Evolutionary conservation across 495 filamentous ascomycete genomes (phyloP).

Genomic region (Penicillium lividum): DNA sequence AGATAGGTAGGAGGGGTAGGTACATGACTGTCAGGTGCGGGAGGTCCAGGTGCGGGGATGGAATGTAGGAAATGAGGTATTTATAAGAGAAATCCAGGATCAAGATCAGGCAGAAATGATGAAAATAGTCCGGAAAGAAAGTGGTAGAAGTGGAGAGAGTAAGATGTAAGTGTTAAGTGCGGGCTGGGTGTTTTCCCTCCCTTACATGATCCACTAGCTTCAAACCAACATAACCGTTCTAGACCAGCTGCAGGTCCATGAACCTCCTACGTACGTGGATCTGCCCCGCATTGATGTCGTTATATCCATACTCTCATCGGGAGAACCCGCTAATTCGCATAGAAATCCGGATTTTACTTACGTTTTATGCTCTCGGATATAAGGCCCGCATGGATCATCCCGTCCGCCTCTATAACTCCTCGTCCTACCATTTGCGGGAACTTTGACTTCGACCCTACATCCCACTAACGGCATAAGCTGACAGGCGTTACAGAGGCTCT

Average conservation of each 20-base stretch:
- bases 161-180: background rate
- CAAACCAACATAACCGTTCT: slow-evolving; percentile 1
- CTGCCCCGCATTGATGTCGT: background rate
- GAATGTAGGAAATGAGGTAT: background rate
- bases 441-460: slow-evolving; percentile 1
- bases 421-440: background rate
- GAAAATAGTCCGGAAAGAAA: slow-evolving; percentile 7
- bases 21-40: background rate
- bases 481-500: background rate
- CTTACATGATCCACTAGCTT: slow-evolving; percentile 13
- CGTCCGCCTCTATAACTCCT: background rate
- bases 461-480: background rate
- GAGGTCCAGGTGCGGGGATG: background rate
- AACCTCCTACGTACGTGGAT: slow-evolving; percentile 1
- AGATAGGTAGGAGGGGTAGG: background rate
- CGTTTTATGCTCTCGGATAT: background rate
- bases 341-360: background rate
- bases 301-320: background rate
- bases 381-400: background rate
- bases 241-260: slow-evolving; percentile 10
- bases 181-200: slow-evolving; percentile 2
- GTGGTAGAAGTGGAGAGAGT: slow-evolving; percentile 12
- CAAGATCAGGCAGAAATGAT: background rate
- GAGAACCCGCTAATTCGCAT: background rate
- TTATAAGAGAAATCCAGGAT: background rate